These are phyloP conservation scores for Aspergillus sergii DNA, from an alignment of 2,329 filamentous ascomycete species.

Conservation along the genomic window DNA sequence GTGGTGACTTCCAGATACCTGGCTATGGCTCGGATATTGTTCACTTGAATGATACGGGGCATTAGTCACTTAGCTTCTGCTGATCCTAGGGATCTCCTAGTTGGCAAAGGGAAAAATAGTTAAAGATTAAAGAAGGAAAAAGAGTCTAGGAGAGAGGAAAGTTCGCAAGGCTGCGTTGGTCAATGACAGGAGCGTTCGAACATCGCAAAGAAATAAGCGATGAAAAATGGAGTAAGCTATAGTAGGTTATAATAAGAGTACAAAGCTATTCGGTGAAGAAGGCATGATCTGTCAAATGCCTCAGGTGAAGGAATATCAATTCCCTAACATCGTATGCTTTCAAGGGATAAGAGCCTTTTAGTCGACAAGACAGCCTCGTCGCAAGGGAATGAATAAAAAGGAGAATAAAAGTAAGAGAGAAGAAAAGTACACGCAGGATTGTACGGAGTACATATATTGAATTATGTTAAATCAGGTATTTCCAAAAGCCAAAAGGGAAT, in stretches of 20 bases:
- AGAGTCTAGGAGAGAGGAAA: background rate
- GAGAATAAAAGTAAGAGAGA: background rate
- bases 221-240: background rate
- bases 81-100: background rate
- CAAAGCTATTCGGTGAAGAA: no score
- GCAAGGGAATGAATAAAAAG: background rate
- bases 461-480: background rate
- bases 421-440: background rate
- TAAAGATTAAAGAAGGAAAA: background rate
- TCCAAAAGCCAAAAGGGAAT: background rate
- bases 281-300: background rate
- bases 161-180: background rate
- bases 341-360: background rate
- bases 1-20: no score
- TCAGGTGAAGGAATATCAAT: background rate
- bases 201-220: background rate
- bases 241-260: background rate
- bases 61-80: background rate
- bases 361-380: background rate
- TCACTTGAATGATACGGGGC: background rate
- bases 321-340: background rate
- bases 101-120: background rate
- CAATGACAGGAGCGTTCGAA: background rate
- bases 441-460: background rate
- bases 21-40: background rate